Evolutionary conservation across 176 grass and related monocot genomes (phyloP).

Genomic region (Olyra latifolia): DNA sequence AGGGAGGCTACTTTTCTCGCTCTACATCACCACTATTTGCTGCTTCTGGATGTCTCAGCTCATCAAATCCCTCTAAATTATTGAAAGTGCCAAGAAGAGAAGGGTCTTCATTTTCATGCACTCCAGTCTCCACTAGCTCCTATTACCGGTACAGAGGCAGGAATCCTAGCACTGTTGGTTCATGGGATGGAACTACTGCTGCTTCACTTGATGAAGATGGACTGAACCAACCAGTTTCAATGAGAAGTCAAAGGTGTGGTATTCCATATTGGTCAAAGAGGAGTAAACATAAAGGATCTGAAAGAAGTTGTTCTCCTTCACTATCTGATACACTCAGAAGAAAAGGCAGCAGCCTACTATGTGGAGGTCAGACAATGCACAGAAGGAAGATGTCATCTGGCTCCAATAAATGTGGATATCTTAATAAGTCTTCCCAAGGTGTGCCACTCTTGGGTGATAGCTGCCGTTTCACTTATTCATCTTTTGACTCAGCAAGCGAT

Average conservation of each 20-base stretch:
- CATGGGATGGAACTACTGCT: constrained; percentile 69
- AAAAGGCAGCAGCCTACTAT: constrained; percentile 82
- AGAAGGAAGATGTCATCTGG: constrained; percentile 68
- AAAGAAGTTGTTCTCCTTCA: constrained; percentile 78
- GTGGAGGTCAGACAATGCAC: constrained; percentile 60
- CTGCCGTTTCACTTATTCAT: constrained; percentile 64
- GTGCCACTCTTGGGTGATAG: constrained; percentile 72
- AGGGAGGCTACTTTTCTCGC: constrained; percentile 55
- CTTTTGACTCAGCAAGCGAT: constrained; percentile 82
- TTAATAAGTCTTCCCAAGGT: constrained; percentile 66
- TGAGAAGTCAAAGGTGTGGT: constrained; percentile 69
- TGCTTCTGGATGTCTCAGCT: constrained; percentile 81
- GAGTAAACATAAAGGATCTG: constrained; percentile 49
- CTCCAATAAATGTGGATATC: constrained; percentile 56
- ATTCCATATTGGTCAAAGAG: constrained; percentile 89
- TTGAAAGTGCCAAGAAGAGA: constrained; percentile 71
- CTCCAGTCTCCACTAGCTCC: constrained; percentile 89
- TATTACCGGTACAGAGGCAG: constrained; percentile 68
- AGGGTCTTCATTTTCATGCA: constrained; percentile 85
- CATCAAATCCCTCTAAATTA: constrained; percentile 74
- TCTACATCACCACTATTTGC: constrained; percentile 77
- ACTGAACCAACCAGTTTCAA: constrained; percentile 49
- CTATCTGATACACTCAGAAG: constrained; percentile 92
- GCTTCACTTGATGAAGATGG: constrained; percentile 90
- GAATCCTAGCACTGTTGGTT: constrained; percentile 63